Evolutionary conservation across 2,329 filamentous ascomycete species (phyloP).

Genomic region (Penicillium oxalicum): DNA sequence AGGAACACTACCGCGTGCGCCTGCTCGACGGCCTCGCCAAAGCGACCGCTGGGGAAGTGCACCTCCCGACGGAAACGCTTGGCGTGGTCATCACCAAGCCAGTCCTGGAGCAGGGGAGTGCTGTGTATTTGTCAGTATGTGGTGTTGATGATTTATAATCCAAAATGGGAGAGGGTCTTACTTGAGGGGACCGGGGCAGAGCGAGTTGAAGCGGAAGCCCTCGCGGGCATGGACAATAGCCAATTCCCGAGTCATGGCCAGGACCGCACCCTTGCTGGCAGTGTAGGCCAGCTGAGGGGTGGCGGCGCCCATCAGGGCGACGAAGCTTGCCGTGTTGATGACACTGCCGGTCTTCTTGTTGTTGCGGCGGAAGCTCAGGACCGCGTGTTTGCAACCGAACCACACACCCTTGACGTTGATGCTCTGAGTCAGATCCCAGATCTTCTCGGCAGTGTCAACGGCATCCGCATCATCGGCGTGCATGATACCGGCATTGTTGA

Average conservation of each 20-base stretch:
- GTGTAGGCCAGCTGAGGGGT: constrained; percentile 91
- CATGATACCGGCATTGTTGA: constrained; percentile 99
- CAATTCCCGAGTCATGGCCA: constrained; percentile 83
- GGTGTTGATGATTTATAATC: not conserved
- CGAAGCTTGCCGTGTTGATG: constrained; percentile 88
- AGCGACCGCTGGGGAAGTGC: constrained; percentile 81
- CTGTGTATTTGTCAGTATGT: constrained; percentile 26
- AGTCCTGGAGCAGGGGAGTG: constrained; percentile 86
- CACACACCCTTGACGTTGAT: constrained; percentile 99
- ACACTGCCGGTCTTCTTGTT: constrained; percentile 73
- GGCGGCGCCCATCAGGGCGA: constrained; percentile 78
- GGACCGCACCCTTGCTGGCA: constrained; percentile 84
- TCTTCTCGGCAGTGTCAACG: constrained; percentile 75
- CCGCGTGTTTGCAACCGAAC: constrained; percentile 89
- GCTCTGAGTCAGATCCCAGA: constrained; percentile 89
- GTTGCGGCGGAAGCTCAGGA: constrained; percentile 72
- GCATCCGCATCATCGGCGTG: constrained; percentile 76
- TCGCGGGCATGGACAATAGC: constrained; percentile 89
- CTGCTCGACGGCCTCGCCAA: constrained; percentile 91
- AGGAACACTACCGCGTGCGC: constrained; percentile 83
- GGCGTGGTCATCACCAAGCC: constrained; percentile 77
- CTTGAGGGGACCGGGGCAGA: constrained; percentile 88
- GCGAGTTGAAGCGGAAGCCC: constrained; percentile 80
- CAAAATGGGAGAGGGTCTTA: constrained; percentile 27
- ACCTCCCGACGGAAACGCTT: constrained; percentile 80